Evolutionary conservation across 768 basidiomycete genomes (phyloP).

Genomic region (Tricholoma sp.): DNA sequence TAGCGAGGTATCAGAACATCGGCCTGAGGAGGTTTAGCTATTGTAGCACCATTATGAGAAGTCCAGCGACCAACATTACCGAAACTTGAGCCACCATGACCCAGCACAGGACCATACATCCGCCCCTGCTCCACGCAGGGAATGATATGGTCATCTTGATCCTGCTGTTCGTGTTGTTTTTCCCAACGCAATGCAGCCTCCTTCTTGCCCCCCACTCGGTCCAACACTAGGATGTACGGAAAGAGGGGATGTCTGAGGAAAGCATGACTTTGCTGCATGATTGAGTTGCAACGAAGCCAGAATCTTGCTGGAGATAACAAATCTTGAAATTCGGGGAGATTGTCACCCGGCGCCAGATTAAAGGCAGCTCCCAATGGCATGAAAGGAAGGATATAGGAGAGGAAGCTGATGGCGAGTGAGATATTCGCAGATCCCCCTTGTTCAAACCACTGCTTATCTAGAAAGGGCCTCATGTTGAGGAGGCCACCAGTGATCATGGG

Average conservation of each 20-base stretch:
- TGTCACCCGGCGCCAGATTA: slow-evolving; percentile 26
- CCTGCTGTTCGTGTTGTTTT: slow-evolving; percentile 4
- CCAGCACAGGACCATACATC: slow-evolving; percentile 5
- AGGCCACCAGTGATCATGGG: slow-evolving; percentile 47
- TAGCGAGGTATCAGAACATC: slow-evolving; percentile 28
- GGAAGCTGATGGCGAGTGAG: slow-evolving; percentile 38
- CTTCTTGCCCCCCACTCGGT: slow-evolving; percentile 28
- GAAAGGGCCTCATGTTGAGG: slow-evolving; percentile 44
- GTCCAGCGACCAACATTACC: slow-evolving; percentile 31
- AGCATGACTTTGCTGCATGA: slow-evolving; percentile 29
- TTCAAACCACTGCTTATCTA: slow-evolving; percentile 42
- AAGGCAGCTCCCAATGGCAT: slow-evolving; percentile 34
- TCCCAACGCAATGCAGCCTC: slow-evolving; percentile 17
- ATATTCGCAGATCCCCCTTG: slow-evolving; percentile 41
- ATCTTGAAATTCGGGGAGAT: slow-evolving; percentile 33
- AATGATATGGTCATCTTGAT: slow-evolving; percentile 3
- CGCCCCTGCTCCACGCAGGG: slow-evolving; percentile 9
- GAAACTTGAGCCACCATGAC: slow-evolving; percentile 14
- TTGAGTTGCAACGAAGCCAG: slow-evolving; percentile 32
- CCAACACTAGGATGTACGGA: slow-evolving; percentile 16
- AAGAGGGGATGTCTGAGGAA: slow-evolving; percentile 42
- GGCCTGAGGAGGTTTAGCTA: slow-evolving; percentile 17
- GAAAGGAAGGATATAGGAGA: slow-evolving; percentile 37
- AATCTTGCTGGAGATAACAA: slow-evolving; percentile 44
- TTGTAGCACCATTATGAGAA: slow-evolving; percentile 26